Evolutionary conservation across 345 rosid species (phyloP).

Genomic region (Citrus sinensis): DVS_A1.0 CM039167.1:26904501-26905000

Average conservation of each 20-base stretch:
- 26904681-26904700: background rate
- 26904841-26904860: no score
- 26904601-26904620: background rate
- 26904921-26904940: no score
- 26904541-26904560: background rate
- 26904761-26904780: background rate
- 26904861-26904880: no score
- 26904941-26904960: no score
- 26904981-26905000: no score
- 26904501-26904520: background rate
- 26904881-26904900: no score
- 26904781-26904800: no score
- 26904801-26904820: no score
- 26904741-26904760: background rate
- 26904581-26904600: background rate
- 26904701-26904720: background rate
- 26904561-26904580: background rate
- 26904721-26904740: background rate
- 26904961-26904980: no score
- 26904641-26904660: background rate
- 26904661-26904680: background rate
- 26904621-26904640: background rate
- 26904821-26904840: no score
- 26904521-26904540: background rate
- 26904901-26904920: no score